Percentiles rank a stretch among this genome's conserved stretches.
phyloP scores from a whole-genome alignment of 2,329 filamentous ascomycete species.

The Elsinoe arachidis region DNA sequence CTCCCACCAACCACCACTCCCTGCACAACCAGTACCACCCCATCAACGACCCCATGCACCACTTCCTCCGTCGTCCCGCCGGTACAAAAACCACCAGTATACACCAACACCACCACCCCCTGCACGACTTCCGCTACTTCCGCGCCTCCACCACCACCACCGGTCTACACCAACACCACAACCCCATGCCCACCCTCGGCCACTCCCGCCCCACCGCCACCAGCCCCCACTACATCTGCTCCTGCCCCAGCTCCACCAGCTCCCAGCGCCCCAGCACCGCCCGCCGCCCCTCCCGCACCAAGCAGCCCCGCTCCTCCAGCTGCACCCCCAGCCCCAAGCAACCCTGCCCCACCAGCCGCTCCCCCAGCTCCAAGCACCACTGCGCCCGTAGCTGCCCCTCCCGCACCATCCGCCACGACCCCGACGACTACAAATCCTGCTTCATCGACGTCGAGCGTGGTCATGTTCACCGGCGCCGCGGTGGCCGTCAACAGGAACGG shows the following conservation, averaged over 20 bases:
- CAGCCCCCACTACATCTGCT: not conserved
- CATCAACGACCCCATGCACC: not conserved
- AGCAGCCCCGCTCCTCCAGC: not conserved
- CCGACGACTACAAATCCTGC: not conserved
- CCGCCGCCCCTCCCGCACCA: not conserved
- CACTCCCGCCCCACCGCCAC: not conserved
- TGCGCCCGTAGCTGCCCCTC: not conserved
- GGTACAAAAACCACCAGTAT: not conserved
- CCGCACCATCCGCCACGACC: not conserved
- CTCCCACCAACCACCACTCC: conserved; percentile 6
- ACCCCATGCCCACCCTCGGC: not conserved
- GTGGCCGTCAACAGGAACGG: not conserved
- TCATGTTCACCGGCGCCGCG: not conserved
- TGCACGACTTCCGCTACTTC: not conserved
- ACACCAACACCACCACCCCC: conserved; percentile 6
- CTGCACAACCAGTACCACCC: not conserved
- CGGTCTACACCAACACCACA: not conserved
- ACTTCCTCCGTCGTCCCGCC: not conserved
- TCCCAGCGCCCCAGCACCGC: not conserved
- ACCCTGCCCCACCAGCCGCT: not conserved
- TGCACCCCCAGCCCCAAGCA: not conserved
- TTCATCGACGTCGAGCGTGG: not conserved
- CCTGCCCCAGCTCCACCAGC: not conserved
- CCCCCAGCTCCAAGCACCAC: conserved; percentile 1
- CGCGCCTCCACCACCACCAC: not conserved